Evolutionary conservation across 192 early-diverging fungal genomes (phyloP), one percentile per base, ranked within the genome.

Genomic region (Chytriomyces confervae): DNA sequence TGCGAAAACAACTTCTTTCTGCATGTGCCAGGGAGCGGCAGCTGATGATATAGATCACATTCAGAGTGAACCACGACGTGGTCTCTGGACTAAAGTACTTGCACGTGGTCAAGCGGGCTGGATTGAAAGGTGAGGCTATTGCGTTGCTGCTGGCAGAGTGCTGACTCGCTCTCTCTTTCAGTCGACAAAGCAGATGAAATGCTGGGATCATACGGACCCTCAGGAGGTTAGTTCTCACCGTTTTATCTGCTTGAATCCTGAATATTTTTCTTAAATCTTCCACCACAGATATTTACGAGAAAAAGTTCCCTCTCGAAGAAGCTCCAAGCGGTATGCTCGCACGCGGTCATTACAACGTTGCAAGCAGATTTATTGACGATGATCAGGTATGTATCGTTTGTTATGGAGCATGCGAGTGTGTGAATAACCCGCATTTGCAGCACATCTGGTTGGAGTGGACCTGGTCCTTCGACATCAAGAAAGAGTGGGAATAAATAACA

Each of bases 171-270:
- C 4, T 62, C 11, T 29, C 24, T 47, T 43, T 61, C 79, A 88
- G 94, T 97, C 44, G 97, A 98, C 79, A 94, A 91, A 86, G 90
- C 87, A 70, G 95, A 99, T 79, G 94, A 96, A 78, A 98, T 99
- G 96, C 89, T 97, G 79, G 97, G 97, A 69, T 94, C 92, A 73
- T 99, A 96, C 77, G 96, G 96, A 48, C 96, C 97, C 49, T 85
- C 88, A 60, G 68, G 82, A 46, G 83, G 66, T 85, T 1, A 13
- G 64, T 2, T 0, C 62, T 67, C 18, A 4, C 5, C n/a, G 1
- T 45, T 13, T 77, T 50, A 1, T 76, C 16, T 44, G 67, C 2
- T 23, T 74, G 65, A 20, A 23, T 47, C 24, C 0, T 66, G 2
- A 11, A 5, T 23, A 48, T 24, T 62, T 73, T 8, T 20, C 43